Conservation (phyloP, 164 flowering plant species). For the Vitis riparia region DNA sequence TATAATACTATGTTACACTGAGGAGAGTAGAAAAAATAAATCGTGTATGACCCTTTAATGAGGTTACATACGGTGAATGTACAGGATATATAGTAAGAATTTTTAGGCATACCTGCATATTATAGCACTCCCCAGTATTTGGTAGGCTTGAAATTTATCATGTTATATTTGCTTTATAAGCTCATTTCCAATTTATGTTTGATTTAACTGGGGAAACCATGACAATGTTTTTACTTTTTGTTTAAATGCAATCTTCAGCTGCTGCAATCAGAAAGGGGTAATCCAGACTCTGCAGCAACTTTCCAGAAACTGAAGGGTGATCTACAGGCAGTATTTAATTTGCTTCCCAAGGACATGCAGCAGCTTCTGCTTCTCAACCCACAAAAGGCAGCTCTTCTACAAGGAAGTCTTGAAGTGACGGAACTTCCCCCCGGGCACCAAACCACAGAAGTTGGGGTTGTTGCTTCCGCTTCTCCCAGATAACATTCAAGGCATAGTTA, state of each 20-base stretch:
- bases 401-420: conserved; percentile 36
- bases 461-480: conserved; percentile 21
- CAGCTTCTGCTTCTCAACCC: conserved; percentile 83
- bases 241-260: conserved; percentile 23
- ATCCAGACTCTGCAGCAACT: conserved; percentile 41
- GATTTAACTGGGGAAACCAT: background rate
- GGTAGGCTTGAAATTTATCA: background rate
- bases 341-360: conserved; percentile 89
- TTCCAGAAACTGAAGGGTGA: conserved; percentile 72
- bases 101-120: too few relatives aligned
- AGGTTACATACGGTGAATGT: too few relatives aligned
- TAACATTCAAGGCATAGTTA: conserved; percentile 1
- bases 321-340: conserved; percentile 62
- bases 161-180: background rate
- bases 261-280: conserved; percentile 50
- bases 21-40: too few relatives aligned
- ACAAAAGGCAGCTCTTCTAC: conserved; percentile 63
- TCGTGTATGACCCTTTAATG: too few relatives aligned
- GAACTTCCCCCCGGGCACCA: conserved; percentile 41
- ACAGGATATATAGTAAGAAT: too few relatives aligned
- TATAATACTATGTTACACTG: too few relatives aligned
- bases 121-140: background rate
- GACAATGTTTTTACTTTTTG: background rate
- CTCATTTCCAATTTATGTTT: too few relatives aligned
- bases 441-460: conserved; percentile 19